Base-by-base conservation (phyloP, 768 basidiomycete species). In the Suillus sp. region DNA sequence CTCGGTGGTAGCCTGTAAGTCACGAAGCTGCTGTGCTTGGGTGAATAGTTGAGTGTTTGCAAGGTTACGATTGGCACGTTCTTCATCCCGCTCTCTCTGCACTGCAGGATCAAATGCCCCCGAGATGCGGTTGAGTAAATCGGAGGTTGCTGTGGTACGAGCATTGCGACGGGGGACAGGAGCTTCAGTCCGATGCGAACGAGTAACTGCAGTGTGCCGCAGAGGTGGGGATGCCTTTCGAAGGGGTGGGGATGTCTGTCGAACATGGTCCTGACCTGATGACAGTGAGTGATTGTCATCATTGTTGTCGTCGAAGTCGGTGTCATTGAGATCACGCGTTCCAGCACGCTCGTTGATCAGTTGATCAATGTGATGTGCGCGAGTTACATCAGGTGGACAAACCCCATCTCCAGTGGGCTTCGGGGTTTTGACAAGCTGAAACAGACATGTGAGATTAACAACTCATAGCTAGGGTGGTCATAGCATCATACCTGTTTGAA, bases 401-500 rank as follows among this genome's bases (percentile, higher is more conserved):
- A 67, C 60, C 3, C 66, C 71, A 43, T 51, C 59, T 1, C 75
- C 72, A 0, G 71, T 77, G 40, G 72, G 71, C 65, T 75, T 73
- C 30, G 62, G 68, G 3, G 66, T 68, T 50, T 66, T 71, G n/a
- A n/a, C n/a, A n/a, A n/a, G n/a, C n/a, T n/a, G n/a, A n/a, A n/a
- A n/a, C n/a, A n/a, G n/a, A n/a, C n/a, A n/a, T n/a, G n/a, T n/a
- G n/a, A n/a, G n/a, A n/a, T n/a, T n/a, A n/a, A n/a, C n/a, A n/a
- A n/a, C n/a, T n/a, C n/a, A n/a, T n/a, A n/a, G n/a, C n/a, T n/a
- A n/a, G n/a, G n/a, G n/a, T n/a, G n/a, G n/a, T n/a, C n/a, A n/a
- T n/a, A n/a, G n/a, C n/a, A n/a, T n/a, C n/a, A n/a, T n/a, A 75
- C 74, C 59, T 65, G 64, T 59, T 72, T 74, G 58, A 63, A 74